Evolutionary conservation across 2,329 filamentous ascomycete species (phyloP).

Genomic region (Blastomyces gilchristii): DNA sequence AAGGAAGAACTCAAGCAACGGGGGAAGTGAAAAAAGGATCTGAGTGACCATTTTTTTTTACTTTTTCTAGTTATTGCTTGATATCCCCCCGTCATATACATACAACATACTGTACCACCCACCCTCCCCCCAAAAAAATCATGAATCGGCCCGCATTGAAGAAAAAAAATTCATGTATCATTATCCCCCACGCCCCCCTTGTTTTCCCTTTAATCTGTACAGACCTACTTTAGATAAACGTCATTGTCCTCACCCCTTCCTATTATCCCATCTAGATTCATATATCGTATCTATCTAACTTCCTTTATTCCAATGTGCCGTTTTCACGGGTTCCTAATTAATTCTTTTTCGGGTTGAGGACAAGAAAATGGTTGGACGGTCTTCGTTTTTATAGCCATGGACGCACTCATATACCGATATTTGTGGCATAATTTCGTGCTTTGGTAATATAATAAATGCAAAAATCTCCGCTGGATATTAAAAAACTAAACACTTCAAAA

Average conservation of each 20-base stretch:
- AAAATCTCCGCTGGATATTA: too few relatives aligned
- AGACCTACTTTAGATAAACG: not conserved
- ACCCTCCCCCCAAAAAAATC: not conserved
- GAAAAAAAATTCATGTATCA: constrained; percentile 6
- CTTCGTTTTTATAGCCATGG: not conserved
- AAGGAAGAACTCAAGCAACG: not conserved
- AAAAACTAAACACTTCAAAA: too few relatives aligned
- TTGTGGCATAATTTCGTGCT: too few relatives aligned
- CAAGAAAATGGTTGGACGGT: not conserved
- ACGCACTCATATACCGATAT: too few relatives aligned
- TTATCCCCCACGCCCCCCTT: not conserved
- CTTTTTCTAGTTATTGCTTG: not conserved
- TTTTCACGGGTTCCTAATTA: not conserved
- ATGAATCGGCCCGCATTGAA: not conserved
- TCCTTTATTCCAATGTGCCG: not conserved
- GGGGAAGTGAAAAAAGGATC: not conserved
- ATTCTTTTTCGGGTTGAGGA: not conserved
- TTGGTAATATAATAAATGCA: too few relatives aligned
- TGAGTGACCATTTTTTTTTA: not conserved
- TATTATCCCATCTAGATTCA: constrained; percentile 1
- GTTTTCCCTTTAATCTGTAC: not conserved
- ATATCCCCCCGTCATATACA: not conserved
- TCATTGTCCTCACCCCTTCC: not conserved
- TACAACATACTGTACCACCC: not conserved
- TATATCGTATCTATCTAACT: not conserved